These are phyloP conservation scores for Fusarium pseudocircinatum DNA, from an alignment of 2,329 filamentous ascomycete species.

Conservation along the genomic window DNA sequence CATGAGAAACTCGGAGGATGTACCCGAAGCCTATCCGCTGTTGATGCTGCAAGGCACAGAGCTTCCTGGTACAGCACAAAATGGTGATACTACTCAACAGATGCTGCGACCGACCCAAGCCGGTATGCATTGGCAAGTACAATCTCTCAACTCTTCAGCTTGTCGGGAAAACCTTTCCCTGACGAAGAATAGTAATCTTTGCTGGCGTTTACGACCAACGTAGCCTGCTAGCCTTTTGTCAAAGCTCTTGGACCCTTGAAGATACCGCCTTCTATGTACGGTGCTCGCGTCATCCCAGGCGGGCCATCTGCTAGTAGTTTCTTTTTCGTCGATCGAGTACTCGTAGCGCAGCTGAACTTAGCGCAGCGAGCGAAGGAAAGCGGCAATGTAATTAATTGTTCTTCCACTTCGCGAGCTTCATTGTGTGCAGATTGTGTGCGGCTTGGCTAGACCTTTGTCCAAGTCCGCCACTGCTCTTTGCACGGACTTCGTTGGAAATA, in stretches of 20 bases:
- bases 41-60: conserved; percentile 35
- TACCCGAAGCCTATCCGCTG: conserved; percentile 6
- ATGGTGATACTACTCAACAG: not conserved
- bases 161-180: conserved; percentile 2
- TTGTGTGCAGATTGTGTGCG: conserved; percentile 24
- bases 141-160: not conserved
- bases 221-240: conserved; percentile 11
- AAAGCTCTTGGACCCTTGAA: conserved; percentile 13
- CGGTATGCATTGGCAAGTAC: conserved; percentile 9
- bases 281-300: conserved; percentile 28
- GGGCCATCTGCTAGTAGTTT: conserved; percentile 30
- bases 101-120: conserved; percentile 7
- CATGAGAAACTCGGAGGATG: conserved; percentile 22
- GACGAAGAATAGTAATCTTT: conserved; percentile 18
- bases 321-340: conserved; percentile 24
- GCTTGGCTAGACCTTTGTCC: conserved; percentile 25
- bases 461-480: conserved; percentile 28
- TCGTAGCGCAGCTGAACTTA: conserved; percentile 30
- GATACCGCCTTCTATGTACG: conserved; percentile 6
- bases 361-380: conserved; percentile 4
- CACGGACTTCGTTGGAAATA: conserved; percentile 35
- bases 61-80: not conserved
- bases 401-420: conserved; percentile 17
- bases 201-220: conserved; percentile 8
- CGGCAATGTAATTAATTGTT: conserved; percentile 22